phyloP scores from a whole-genome alignment of 2,329 filamentous ascomycete genomes.

The Stagonosporopsis vannaccii region DNA sequence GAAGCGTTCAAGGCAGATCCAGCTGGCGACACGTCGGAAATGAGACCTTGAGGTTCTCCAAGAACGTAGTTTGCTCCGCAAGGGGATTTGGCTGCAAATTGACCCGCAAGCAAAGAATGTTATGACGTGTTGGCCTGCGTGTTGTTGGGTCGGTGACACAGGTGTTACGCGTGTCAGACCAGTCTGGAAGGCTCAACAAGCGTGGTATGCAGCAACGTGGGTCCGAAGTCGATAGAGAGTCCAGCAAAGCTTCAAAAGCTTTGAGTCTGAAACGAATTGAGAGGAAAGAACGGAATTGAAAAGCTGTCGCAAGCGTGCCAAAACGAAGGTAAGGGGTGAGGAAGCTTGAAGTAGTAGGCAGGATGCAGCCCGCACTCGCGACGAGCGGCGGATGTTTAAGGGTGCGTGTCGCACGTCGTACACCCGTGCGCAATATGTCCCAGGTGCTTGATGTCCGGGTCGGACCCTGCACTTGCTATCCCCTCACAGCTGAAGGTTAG shows the following conservation, averaged over 20 bases:
- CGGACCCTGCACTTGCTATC: constrained; percentile 13
- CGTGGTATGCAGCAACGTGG: constrained; percentile 2
- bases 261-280: neutral
- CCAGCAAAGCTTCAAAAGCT: constrained; percentile 14
- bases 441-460: constrained; percentile 14
- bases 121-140: constrained; percentile 21
- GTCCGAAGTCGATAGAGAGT: neutral
- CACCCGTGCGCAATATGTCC: constrained; percentile 24
- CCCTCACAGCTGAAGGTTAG: constrained; percentile 19
- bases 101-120: constrained; percentile 17
- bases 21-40: constrained; percentile 24
- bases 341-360: constrained; percentile 14
- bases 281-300: constrained; percentile 2
- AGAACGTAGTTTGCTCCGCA: constrained; percentile 11
- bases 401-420: constrained; percentile 26
- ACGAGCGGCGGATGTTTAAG: constrained; percentile 29
- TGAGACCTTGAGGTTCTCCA: constrained; percentile 10
- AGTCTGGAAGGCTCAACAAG: constrained; percentile 16
- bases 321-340: constrained; percentile 25
- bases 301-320: constrained; percentile 2
- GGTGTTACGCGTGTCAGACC: constrained; percentile 17
- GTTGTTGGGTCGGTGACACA: constrained; percentile 20
- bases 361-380: neutral
- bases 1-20: constrained; percentile 23
- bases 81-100: constrained; percentile 4